Conservation (phyloP, 2,329 filamentous ascomycete genomes). For the Neofusicoccum umdonicola region DNA sequence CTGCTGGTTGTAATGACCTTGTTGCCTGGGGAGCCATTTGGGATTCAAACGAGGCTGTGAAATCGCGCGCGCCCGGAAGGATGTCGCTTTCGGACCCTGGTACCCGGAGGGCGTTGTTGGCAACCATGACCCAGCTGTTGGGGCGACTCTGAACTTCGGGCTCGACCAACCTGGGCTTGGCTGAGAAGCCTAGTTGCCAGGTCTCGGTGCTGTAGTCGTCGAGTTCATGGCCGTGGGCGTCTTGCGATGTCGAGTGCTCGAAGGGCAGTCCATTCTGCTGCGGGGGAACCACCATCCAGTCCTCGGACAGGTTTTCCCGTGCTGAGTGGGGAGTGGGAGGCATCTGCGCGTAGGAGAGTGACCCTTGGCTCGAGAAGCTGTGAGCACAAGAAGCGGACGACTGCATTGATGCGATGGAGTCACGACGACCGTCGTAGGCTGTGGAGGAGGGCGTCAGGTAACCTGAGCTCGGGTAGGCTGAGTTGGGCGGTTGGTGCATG, state of each 20-base stretch:
- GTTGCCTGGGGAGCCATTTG: not conserved
- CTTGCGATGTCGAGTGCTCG: conserved; percentile 21
- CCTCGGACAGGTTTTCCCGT: conserved; percentile 25
- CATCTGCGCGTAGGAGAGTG: conserved; percentile 17
- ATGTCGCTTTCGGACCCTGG: conserved; percentile 1
- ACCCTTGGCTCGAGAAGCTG: conserved; percentile 20
- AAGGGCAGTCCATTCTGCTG: conserved; percentile 21
- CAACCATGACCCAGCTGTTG: conserved; percentile 4
- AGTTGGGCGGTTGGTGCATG: conserved; percentile 24
- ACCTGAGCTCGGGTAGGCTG: conserved; percentile 23
- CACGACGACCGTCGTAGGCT: conserved; percentile 31
- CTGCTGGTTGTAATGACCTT: conserved; percentile 10
- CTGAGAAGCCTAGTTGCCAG: not conserved
- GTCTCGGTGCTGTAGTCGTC: conserved; percentile 3
- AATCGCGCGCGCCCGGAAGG: not conserved
- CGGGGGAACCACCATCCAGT: conserved; percentile 10
- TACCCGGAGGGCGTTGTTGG: not conserved
- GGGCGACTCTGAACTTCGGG: not conserved
- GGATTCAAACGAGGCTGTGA: conserved; percentile 3
- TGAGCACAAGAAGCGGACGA: conserved; percentile 24
- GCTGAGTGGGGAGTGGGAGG: conserved; percentile 30
- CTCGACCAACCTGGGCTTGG: not conserved
- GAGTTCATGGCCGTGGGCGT: not conserved
- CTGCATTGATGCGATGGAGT: conserved; percentile 30
- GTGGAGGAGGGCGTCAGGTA: conserved; percentile 28